Percentiles rank a stretch among this genome's conserved stretches.
These are phyloP conservation scores for Mallotus repandus DNA, from an alignment of 441 rosid genomes.

Conservation along the genomic window DNA sequence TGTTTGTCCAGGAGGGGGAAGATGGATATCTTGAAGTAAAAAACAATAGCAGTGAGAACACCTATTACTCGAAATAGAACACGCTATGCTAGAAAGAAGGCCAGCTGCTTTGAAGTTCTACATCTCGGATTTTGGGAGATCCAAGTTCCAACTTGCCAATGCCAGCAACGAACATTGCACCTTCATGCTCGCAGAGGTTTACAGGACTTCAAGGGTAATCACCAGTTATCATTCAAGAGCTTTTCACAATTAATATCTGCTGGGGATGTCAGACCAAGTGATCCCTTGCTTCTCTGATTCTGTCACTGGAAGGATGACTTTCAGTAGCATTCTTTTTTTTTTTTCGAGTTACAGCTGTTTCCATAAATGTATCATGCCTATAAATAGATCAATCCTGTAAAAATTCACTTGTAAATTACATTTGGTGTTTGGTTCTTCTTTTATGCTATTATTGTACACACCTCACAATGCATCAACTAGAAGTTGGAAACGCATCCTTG, in stretches of 20 bases:
- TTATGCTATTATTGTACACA: no score
- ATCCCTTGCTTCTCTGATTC: not conserved
- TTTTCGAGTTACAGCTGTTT: not conserved
- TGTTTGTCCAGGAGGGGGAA: conserved; percentile 35
- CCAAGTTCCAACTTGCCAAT: not conserved
- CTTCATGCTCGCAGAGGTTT: not conserved
- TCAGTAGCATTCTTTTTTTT: not conserved
- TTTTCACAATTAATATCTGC: not conserved
- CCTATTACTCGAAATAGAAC: conserved; percentile 6
- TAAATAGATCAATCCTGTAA: not conserved
- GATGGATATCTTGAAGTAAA: conserved; percentile 29
- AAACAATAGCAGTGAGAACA: conserved; percentile 25
- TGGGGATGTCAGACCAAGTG: not conserved
- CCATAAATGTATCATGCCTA: not conserved
- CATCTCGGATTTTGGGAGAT: not conserved
- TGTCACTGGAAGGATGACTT: not conserved
- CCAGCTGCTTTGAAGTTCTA: not conserved
- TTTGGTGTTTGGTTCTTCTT: not conserved
- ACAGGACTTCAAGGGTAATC: not conserved
- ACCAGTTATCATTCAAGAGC: not conserved
- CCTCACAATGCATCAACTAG: no score
- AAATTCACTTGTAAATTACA: not conserved
- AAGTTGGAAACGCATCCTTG: no score
- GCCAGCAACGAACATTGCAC: not conserved
- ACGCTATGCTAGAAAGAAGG: not conserved